Conservation (phyloP, 1,284 basidiomycete genomes). For the Ceratobasidium sp. region DNA sequence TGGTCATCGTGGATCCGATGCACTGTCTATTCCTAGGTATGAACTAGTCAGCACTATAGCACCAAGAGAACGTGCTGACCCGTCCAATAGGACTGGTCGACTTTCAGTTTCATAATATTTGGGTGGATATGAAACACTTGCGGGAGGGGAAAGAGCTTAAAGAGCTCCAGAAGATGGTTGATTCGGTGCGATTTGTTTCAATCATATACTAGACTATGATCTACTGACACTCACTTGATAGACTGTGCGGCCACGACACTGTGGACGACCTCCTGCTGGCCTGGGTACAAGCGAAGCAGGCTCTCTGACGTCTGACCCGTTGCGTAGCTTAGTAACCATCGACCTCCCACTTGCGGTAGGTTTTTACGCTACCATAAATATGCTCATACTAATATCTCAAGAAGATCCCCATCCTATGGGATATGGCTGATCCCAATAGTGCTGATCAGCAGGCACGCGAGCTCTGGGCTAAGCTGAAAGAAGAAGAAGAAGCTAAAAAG, state of each 20-base stretch:
- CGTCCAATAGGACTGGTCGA: slow-evolving; percentile 22
- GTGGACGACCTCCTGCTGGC: background rate
- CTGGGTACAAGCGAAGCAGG: background rate
- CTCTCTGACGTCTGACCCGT: slow-evolving; percentile 3
- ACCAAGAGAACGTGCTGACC: no score
- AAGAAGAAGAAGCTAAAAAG: slow-evolving; percentile 1
- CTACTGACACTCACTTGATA: no score
- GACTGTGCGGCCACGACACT: background rate
- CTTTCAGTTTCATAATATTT: slow-evolving; percentile 13
- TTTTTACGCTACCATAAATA: background rate
- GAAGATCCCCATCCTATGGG: background rate
- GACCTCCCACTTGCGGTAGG: slow-evolving; percentile 8
- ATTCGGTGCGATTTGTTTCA: no score
- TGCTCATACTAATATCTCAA: background rate
- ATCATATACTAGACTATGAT: no score
- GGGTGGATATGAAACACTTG: slow-evolving; percentile 17
- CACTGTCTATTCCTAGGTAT: slow-evolving; percentile 49
- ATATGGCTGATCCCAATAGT: background rate
- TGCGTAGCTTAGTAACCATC: slow-evolving; percentile 3
- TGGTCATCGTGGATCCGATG: slow-evolving; percentile 49
- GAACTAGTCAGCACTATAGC: background rate
- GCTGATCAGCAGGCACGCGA: background rate
- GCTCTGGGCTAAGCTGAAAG: background rate
- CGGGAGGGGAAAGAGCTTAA: background rate
- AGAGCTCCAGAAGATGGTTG: background rate